Base-by-base conservation (phyloP, 1,284 basidiomycete genomes). In the Microbotryum violaceum region DNA sequence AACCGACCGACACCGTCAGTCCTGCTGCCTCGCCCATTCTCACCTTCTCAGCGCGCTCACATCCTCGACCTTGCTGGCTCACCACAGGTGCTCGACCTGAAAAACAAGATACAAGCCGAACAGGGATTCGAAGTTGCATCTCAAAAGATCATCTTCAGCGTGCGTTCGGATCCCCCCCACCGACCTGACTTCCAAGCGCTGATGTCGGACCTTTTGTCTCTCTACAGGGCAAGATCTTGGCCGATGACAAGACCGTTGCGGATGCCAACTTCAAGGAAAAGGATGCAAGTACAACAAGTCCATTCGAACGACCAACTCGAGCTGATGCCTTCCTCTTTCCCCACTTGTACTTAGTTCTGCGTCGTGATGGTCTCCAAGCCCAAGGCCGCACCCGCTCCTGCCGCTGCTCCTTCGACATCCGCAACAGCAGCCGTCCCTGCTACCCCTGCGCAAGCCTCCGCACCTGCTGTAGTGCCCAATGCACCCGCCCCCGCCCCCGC, bases 361-460 rank as follows among this genome's bases (percentile, higher is more conserved):
- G 96, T 99, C 21, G 83, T 98, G 53, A 98, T 98, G 94, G 89
- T 97, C 51, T 85, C 91, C 58, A 98, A 97, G 82, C 84, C 83
- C 25, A 85, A 87, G 75, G 79, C 84, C 3, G 78, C 79, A 0
- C 75, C 70, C 37, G 65, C 77, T 44, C 23, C 65, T 21, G 56
- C 70, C 47, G 61, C 74, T 6, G 70, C 77, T 69, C 49, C 73
- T 6, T 64, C 71, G 71, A 63, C 75, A 21, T 60, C 75, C 33
- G 65, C 73, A 6, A 66, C 77, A 25, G 69, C 76, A 31, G 55
- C 73, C 52, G 29, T 72, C 12, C 70, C 77, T 18, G 65, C 76
- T 9, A 65, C 75, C 23, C 69, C 79, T 18, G 69, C 75, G 27
- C 71, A 74, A 6, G 69, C 72, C 48, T 70, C 80, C 7, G 54